These are phyloP conservation scores for Acorus gramineus DNA, from an alignment of 106 monocot species.

Conservation along the genomic window DNA sequence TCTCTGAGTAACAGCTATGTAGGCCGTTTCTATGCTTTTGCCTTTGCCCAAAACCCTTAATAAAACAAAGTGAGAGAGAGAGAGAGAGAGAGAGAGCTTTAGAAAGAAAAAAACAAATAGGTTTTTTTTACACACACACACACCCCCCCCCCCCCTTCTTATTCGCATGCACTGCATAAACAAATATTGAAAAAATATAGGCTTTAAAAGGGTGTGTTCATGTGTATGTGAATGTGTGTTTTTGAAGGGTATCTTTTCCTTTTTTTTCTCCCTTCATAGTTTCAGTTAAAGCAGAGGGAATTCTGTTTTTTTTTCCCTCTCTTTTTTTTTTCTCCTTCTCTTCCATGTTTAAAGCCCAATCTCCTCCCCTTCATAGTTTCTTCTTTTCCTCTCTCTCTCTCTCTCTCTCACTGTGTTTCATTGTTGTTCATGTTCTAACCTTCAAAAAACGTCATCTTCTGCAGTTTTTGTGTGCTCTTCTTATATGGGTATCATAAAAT, in stretches of 20 bases:
- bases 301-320: constrained; percentile 10
- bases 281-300: constrained; percentile 56
- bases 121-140: not conserved
- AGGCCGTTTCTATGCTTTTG: constrained; percentile 24
- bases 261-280: constrained; percentile 18
- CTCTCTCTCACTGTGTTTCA: not conserved
- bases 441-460: no score
- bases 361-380: not conserved
- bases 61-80: not conserved
- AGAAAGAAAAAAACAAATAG: constrained; percentile 1
- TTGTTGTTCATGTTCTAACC: no score
- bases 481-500: no score
- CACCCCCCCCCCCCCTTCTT: not conserved
- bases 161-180: not conserved
- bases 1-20: constrained; percentile 22
- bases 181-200: constrained; percentile 9
- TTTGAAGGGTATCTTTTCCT: constrained; percentile 25
- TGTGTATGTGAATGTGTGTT: constrained; percentile 6
- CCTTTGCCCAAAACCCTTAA: constrained; percentile 27
- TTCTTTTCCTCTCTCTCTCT: not conserved
- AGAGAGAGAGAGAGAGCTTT: no score
- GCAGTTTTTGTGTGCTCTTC: no score
- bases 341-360: constrained; percentile 13
- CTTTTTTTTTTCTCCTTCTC: constrained; percentile 7
- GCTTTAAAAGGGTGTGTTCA: constrained; percentile 1